Conservation (phyloP, 164 flowering plant species). For the Vitis rotundifolia region DNA sequence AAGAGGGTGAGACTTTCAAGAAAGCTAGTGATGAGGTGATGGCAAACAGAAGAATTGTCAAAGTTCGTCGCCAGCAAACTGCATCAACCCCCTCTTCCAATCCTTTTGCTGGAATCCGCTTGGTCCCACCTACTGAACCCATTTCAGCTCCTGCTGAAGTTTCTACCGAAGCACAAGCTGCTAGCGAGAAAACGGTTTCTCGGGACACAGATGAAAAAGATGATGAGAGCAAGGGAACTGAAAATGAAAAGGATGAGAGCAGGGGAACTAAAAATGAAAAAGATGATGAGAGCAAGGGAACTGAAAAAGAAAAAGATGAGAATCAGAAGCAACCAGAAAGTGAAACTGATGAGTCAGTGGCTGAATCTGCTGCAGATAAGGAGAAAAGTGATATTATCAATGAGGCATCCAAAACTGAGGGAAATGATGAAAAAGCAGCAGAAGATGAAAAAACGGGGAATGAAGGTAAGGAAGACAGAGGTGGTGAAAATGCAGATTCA, state of each 20-base stretch:
- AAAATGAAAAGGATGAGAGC: slow-evolving; percentile 19
- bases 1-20: slow-evolving; percentile 77
- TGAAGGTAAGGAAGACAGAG: slow-evolving; percentile 26
- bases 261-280: slow-evolving; percentile 12
- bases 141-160: slow-evolving; percentile 19
- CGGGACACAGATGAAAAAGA: slow-evolving; percentile 21
- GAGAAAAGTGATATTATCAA: slow-evolving; percentile 16
- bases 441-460: slow-evolving; percentile 20
- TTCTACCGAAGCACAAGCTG: slow-evolving; percentile 22
- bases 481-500: slow-evolving; percentile 25
- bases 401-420: slow-evolving; percentile 19
- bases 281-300: slow-evolving; percentile 5
- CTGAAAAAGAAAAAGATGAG: slow-evolving; percentile 26
- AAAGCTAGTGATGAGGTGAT: slow-evolving; percentile 88
- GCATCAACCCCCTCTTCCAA: slow-evolving; percentile 63
- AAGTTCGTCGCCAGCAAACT: slow-evolving; percentile 64
- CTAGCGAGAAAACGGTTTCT: slow-evolving; percentile 26
- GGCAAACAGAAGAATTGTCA: slow-evolving; percentile 86
- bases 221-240: slow-evolving; percentile 25
- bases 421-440: slow-evolving; percentile 17
- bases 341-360: slow-evolving; percentile 29
- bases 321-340: slow-evolving; percentile 26
- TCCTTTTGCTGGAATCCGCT: slow-evolving; percentile 75
- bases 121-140: slow-evolving; percentile 48
- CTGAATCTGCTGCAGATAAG: slow-evolving; percentile 27